Evolutionary conservation across 2,329 filamentous ascomycete genomes (phyloP).

Genomic region (Colletotrichum eremochloae): DNA sequence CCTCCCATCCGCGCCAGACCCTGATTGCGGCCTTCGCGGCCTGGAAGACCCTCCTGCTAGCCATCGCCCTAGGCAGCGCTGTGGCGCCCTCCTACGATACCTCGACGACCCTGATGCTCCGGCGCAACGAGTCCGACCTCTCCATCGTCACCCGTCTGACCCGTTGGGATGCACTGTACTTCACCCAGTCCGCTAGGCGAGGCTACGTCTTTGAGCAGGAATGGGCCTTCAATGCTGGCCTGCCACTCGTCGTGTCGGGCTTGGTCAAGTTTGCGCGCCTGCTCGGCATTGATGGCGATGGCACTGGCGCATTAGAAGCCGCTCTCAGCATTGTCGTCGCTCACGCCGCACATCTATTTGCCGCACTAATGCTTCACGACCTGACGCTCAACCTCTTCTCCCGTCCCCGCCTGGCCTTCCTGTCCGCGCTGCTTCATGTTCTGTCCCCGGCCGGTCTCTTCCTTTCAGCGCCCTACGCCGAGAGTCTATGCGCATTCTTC

Average conservation of each 20-base stretch:
- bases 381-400: slow-evolving; percentile 71
- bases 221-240: slow-evolving; percentile 79
- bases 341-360: slow-evolving; percentile 81
- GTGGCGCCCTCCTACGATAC: slow-evolving; percentile 79
- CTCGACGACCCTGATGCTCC: slow-evolving; percentile 69
- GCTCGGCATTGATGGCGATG: slow-evolving; percentile 44
- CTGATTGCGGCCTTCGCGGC: slow-evolving; percentile 62
- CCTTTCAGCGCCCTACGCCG: slow-evolving; percentile 86
- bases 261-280: slow-evolving; percentile 49
- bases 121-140: slow-evolving; percentile 45
- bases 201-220: slow-evolving; percentile 85
- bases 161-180: slow-evolving; percentile 88
- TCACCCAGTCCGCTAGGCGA: slow-evolving; percentile 70
- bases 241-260: slow-evolving; percentile 59
- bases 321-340: slow-evolving; percentile 76
- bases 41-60: slow-evolving; percentile 78
- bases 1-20: slow-evolving; percentile 43
- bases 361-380: slow-evolving; percentile 78
- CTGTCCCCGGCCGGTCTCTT: slow-evolving; percentile 91
- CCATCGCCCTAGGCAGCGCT: slow-evolving; percentile 66
- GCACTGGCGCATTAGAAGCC: slow-evolving; percentile 51
- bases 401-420: slow-evolving; percentile 70
- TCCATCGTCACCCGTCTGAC: slow-evolving; percentile 70
- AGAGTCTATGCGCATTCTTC: slow-evolving; percentile 83
- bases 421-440: slow-evolving; percentile 81